These are phyloP conservation scores for Mycena polygramma DNA, from an alignment of 768 basidiomycete genomes.

Conservation along the genomic window DNA sequence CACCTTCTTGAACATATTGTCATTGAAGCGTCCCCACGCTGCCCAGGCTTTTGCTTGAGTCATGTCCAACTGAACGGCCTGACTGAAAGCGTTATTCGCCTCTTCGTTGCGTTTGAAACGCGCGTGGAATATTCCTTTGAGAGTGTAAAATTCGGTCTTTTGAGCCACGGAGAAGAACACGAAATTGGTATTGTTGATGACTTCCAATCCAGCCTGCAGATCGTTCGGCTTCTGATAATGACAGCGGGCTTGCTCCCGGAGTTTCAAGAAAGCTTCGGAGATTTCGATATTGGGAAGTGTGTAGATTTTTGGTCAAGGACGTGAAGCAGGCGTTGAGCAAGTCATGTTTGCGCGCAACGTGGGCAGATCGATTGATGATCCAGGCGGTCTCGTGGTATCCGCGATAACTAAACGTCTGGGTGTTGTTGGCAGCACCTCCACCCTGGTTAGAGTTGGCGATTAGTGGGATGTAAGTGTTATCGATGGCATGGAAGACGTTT, in stretches of 20 bases:
- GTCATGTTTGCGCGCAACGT: conserved; percentile 97
- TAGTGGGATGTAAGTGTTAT: conserved; percentile 94
- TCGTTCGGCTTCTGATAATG: conserved; percentile 97
- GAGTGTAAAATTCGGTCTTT: conserved; percentile 98
- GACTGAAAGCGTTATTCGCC: conserved; percentile 91
- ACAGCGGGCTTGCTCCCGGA: conserved; percentile 97
- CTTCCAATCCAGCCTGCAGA: conserved; percentile 93
- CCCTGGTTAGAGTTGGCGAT: conserved; percentile 72
- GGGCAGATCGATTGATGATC: conserved; percentile 99
- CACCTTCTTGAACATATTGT: conserved; percentile 91
- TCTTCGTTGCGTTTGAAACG: conserved; percentile 89
- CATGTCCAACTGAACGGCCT: conserved; percentile 97
- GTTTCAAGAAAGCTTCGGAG: conserved; percentile 98
- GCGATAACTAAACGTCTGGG: conserved; percentile 91
- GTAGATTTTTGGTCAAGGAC: conserved; percentile 96
- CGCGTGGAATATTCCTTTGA: conserved; percentile 99
- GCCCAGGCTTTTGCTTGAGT: conserved; percentile 97
- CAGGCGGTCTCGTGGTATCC: conserved; percentile 99
- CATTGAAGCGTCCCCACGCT: conserved; percentile 96
- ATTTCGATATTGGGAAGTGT: conserved; percentile 99
- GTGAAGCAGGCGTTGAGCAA: conserved; percentile 96
- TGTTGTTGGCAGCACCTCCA: conserved; percentile 65
- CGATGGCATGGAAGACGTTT: conserved; percentile 97
- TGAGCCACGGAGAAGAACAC: conserved; percentile 96
- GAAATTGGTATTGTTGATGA: conserved; percentile 99